Evolutionary conservation across 1,284 basidiomycete species (phyloP).

Genomic region (Cystobasidium slooffiae): DNA sequence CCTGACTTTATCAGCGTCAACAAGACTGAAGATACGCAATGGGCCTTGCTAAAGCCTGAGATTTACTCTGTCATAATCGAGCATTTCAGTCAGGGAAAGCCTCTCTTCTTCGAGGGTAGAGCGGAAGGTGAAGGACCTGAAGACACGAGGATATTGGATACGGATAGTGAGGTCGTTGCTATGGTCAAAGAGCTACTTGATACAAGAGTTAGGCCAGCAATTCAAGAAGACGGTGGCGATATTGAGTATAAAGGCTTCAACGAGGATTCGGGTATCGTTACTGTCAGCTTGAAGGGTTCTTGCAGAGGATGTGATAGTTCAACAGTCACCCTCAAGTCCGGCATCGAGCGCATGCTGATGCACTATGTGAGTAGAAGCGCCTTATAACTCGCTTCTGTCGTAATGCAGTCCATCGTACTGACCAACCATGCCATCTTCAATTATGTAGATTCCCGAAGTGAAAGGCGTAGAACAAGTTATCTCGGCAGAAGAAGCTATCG

Average conservation of each 20-base stretch:
- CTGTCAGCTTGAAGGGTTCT: conserved; percentile 91
- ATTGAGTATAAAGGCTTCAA: conserved; percentile 63
- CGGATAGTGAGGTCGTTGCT: conserved; percentile 94
- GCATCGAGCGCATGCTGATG: conserved; percentile 98
- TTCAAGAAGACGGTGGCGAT: conserved; percentile 89
- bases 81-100: conserved; percentile 85
- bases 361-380: conserved; percentile 76
- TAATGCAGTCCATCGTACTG: too few species aligned
- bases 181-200: conserved; percentile 99
- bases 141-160: conserved; percentile 94
- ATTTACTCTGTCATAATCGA: conserved; percentile 98
- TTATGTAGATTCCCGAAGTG: conserved; percentile 78
- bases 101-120: conserved; percentile 77
- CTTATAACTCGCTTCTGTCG: too few species aligned
- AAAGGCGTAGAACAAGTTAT: conserved; percentile 94
- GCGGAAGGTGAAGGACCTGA: conserved; percentile 79
- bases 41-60: conserved; percentile 95
- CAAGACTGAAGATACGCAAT: conserved; percentile 82
- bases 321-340: conserved; percentile 87
- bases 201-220: conserved; percentile 91
- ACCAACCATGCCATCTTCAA: too few species aligned
- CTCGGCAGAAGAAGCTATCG: conserved; percentile 86
- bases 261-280: conserved; percentile 63
- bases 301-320: conserved; percentile 92
- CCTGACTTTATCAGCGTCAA: conserved; percentile 98